These are phyloP conservation scores for Mycena leptocephala DNA, from an alignment of 768 basidiomycete genomes.

Conservation along the genomic window DNA sequence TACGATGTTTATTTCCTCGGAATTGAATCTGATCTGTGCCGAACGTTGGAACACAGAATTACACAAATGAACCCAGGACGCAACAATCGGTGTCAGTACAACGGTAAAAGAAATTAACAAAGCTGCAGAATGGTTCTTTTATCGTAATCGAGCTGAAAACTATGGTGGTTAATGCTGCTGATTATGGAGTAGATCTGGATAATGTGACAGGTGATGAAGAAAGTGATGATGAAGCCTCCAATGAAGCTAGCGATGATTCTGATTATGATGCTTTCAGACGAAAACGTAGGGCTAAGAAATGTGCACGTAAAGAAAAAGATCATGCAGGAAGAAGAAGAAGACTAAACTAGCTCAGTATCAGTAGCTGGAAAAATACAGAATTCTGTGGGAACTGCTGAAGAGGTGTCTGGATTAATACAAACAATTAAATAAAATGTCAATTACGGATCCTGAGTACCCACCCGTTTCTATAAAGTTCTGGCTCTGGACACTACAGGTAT, in stretches of 20 bases:
- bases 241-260: neutral
- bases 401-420: slow-evolving; percentile 27
- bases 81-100: no score
- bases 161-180: neutral
- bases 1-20: no score
- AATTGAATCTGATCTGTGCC: no score
- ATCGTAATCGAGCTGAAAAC: slow-evolving; percentile 11
- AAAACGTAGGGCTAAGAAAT: no score
- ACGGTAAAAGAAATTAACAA: no score
- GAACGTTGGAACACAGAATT: no score
- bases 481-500: no score
- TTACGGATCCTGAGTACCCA: slow-evolving; percentile 24
- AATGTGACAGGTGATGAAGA: neutral
- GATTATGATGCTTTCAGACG: no score
- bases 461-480: slow-evolving; percentile 14
- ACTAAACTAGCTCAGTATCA: neutral
- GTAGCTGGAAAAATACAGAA: neutral
- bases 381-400: neutral
- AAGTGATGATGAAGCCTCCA: neutral
- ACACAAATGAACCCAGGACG: no score
- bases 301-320: neutral
- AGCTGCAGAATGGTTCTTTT: slow-evolving; percentile 9
- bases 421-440: slow-evolving; percentile 24
- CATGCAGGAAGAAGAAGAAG: neutral
- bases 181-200: neutral